phyloP scores from a whole-genome alignment of 495 filamentous ascomycete genomes.

The Neurospora tetrasperma region DNA sequence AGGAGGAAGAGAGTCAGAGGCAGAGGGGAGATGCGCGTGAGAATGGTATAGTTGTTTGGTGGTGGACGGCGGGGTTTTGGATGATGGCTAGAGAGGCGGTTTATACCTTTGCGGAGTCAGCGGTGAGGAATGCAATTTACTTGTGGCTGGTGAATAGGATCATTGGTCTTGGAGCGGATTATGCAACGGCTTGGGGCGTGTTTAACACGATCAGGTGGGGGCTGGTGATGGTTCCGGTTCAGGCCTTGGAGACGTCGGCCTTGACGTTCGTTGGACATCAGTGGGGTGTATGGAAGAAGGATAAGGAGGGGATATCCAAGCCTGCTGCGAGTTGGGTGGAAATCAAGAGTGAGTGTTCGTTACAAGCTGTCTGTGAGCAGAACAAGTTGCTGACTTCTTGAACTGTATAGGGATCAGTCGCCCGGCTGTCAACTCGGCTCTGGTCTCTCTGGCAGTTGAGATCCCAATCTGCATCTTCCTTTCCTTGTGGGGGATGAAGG shows the following conservation, averaged over 20 bases:
- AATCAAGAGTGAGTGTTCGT: neutral
- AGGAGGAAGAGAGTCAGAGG: neutral
- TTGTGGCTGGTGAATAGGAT: conserved; percentile 62
- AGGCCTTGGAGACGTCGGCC: conserved; percentile 53
- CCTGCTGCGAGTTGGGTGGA: neutral
- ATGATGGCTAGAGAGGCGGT: neutral
- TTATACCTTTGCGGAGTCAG: conserved; percentile 51
- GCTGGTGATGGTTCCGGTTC: conserved; percentile 65
- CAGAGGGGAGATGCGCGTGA: neutral
- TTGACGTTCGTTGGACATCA: conserved; percentile 57
- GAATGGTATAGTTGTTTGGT: neutral
- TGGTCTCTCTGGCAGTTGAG: conserved; percentile 46
- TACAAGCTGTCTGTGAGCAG: neutral
- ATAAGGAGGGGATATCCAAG: neutral
- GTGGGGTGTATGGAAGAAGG: conserved; percentile 50
- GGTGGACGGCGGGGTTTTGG: neutral
- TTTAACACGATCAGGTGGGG: conserved; percentile 77
- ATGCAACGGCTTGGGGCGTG: conserved; percentile 65
- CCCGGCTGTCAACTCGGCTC: conserved; percentile 35
- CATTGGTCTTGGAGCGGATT: conserved; percentile 48
- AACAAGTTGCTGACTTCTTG: neutral
- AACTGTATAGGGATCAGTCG: neutral
- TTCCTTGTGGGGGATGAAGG: conserved; percentile 43
- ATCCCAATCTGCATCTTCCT: conserved; percentile 54
- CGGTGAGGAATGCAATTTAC: conserved; percentile 58